phyloP scores from a whole-genome alignment of 805 yeast genomes.

The Maudiozyma saulgeensis region DNA sequence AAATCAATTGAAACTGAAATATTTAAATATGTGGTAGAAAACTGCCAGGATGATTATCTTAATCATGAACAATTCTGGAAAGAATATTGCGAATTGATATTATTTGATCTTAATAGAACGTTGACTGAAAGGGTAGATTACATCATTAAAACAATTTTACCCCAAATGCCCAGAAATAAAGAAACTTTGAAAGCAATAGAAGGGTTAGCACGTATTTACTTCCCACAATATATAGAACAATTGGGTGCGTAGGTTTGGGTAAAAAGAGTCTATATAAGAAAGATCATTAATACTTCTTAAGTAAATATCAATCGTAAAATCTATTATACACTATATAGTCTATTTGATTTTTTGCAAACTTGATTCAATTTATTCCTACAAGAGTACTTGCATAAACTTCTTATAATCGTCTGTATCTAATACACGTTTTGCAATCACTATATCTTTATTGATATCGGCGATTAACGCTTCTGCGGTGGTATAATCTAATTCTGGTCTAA shows the following conservation, averaged over 20 bases:
- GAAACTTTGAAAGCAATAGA: slow-evolving; percentile 1
- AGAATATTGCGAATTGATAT: slow-evolving; percentile 20
- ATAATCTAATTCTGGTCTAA: slow-evolving; percentile 84
- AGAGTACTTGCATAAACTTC: not conserved
- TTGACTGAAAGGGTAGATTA: slow-evolving; percentile 19
- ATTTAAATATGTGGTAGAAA: slow-evolving; percentile 14
- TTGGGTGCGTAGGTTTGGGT: too few species aligned
- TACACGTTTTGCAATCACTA: slow-evolving; percentile 43
- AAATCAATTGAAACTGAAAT: slow-evolving; percentile 14
- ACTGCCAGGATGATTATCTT: slow-evolving; percentile 14
- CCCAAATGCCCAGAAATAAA: slow-evolving; percentile 9
- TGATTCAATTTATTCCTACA: not conserved
- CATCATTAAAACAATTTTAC: slow-evolving; percentile 16
- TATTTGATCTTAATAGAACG: slow-evolving; percentile 17
- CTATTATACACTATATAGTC: not conserved
- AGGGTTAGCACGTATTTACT: slow-evolving; percentile 17
- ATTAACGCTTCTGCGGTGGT: slow-evolving; percentile 77
- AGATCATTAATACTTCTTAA: too few species aligned
- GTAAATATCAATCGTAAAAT: not conserved
- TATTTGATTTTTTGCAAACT: not conserved
- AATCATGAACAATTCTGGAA: slow-evolving; percentile 21
- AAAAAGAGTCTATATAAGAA: too few species aligned
- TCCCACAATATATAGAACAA: slow-evolving; percentile 19
- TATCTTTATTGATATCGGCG: slow-evolving; percentile 74
- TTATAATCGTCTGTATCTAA: slow-evolving; percentile 5